A percentile compares a stretch with the other conserved stretches of the same genome.
Conservation (phyloP, 805 yeast genomes). For the Barnettozyma vustinii region DNA sequence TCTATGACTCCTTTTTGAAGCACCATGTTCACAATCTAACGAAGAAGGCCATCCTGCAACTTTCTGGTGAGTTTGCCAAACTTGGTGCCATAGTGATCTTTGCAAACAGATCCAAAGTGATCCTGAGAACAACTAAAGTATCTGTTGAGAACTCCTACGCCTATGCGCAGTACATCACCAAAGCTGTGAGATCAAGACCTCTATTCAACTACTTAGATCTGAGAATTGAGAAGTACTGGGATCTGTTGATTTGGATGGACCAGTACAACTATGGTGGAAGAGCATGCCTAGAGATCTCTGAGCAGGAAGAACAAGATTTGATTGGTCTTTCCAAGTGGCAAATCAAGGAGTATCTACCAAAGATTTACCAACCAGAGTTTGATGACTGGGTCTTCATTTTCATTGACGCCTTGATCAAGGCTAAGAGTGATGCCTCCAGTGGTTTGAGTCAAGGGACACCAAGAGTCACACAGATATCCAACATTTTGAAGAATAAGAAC, state of each 20-base stretch:
- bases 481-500: constrained; percentile 39
- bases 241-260: constrained; percentile 92
- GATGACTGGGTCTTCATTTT: constrained; percentile 81
- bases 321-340: constrained; percentile 68
- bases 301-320: constrained; percentile 32
- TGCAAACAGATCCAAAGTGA: constrained; percentile 72
- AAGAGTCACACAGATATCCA: constrained; percentile 64
- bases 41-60: constrained; percentile 73
- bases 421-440: constrained; percentile 34
- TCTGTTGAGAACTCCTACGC: constrained; percentile 87
- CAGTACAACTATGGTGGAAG: constrained; percentile 80
- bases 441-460: constrained; percentile 41
- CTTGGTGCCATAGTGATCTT: constrained; percentile 76
- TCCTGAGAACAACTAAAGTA: constrained; percentile 68
- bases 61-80: constrained; percentile 70
- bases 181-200: constrained; percentile 74
- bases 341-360: constrained; percentile 66
- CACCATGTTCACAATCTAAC: constrained; percentile 87
- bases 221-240: constrained; percentile 79
- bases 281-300: constrained; percentile 35
- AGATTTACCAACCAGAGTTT: constrained; percentile 73
- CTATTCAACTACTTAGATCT: constrained; percentile 79
- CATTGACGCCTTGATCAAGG: constrained; percentile 59
- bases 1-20: constrained; percentile 75
- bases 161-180: constrained; percentile 76